Base-by-base conservation (phyloP, 768 basidiomycete genomes). In the Podaxis carcinomalis region DNA sequence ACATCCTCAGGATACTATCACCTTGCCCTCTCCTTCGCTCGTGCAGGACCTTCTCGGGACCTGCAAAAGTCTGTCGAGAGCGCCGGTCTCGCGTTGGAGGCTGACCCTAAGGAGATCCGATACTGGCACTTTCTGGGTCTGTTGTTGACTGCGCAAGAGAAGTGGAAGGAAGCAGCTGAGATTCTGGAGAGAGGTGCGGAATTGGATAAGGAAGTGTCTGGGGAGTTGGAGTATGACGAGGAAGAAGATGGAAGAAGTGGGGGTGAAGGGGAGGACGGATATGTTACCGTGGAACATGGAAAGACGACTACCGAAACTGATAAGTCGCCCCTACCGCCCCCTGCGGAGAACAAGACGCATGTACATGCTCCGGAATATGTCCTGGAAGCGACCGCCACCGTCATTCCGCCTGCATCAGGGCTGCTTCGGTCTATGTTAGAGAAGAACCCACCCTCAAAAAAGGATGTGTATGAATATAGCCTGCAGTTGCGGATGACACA, bases 91-190 rank as follows among this genome's bases (percentile, higher is more conserved):
- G 90, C 94, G 0, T 85, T 96, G 2, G 90, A 95, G 69, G 78
- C 80, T 5, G 84, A 88, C 32, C 77, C 88, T 0, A 70, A 67
- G 42, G 81, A 83, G 59, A 74, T 91, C 25, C 82, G 92, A 44
- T 89, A 90, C 56, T 98, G 95, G 95, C 96, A 98, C 73, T 82
- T 98, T 14, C 80, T 98, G 0, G 93, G 90, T 0, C 75, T 98
- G 4, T 72, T 96, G 10, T 78, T 95, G n/a, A 86, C 87, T 0
- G 88, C 90, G 7, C 76, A 79, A 28, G 92, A 89, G 63, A 87
- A 93, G 65, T 93, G 92, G 91, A 74, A 73, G 36, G 90, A 87
- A 10, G 93, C 95, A 0, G 76, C 76, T 35, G 85, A 86, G 62
- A 86, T 95, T 3, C 72, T 95, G 40, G 91, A 94, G 56, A 78